Conservation (phyloP, 495 filamentous ascomycete species). For the Hyaloscypha finlandica region DNA sequence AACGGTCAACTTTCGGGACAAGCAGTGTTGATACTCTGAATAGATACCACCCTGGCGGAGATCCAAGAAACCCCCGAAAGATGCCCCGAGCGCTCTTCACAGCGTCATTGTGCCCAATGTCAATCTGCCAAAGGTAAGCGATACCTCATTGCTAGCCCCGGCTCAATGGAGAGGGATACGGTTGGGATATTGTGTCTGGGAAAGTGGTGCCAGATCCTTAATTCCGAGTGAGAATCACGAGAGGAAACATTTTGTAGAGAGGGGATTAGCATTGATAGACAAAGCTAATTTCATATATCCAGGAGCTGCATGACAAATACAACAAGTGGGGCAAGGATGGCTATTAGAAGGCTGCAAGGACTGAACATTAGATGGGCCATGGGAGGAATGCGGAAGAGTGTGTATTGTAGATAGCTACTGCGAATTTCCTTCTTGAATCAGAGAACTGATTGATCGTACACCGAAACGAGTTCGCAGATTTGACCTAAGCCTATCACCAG, state of each 20-base stretch:
- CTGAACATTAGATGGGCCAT: not conserved
- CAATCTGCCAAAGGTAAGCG: conserved; percentile 80
- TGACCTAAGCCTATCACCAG: too few species aligned
- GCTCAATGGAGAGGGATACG: not conserved
- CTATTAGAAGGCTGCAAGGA: conserved; percentile 37
- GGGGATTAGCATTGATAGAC: not conserved
- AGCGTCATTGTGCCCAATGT: conserved; percentile 91
- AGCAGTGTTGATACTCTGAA: not conserved
- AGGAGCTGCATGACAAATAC: conserved; percentile 91
- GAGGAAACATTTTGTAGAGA: not conserved
- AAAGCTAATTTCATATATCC: conserved; percentile 31
- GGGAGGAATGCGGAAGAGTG: not conserved
- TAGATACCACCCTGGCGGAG: conserved; percentile 84
- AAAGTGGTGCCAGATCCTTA: not conserved
- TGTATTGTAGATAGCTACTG: conserved; percentile 21
- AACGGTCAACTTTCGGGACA: not conserved
- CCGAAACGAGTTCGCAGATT: not conserved
- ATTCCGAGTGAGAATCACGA: not conserved
- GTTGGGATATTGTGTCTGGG: not conserved
- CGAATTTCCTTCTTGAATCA: not conserved
- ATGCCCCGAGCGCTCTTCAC: conserved; percentile 93
- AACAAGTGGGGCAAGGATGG: conserved; percentile 99
- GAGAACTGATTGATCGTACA: not conserved
- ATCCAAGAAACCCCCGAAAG: conserved; percentile 72
- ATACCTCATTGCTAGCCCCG: not conserved